phyloP scores from a whole-genome alignment of 2,329 filamentous ascomycete species.

The Blumeria graminis region DNA sequence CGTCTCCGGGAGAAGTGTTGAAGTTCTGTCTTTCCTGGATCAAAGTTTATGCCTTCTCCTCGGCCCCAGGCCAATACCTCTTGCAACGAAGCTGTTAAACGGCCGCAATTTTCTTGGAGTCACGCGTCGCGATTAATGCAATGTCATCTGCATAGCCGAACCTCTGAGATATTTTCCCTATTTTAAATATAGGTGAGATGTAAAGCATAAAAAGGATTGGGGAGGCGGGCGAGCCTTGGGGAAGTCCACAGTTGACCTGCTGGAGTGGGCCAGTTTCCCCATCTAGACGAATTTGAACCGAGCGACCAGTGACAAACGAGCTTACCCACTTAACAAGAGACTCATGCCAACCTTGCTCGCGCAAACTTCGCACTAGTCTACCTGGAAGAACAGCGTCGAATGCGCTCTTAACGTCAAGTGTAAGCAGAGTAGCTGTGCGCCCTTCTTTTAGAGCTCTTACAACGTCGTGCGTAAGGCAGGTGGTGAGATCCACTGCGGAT shows the following conservation, averaged over 20 bases:
- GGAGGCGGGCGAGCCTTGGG: neutral
- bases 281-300: neutral
- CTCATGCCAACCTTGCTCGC: neutral
- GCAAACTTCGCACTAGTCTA: neutral
- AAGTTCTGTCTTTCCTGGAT: neutral
- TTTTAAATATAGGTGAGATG: neutral
- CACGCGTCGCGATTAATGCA: neutral
- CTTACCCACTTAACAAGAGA: neutral
- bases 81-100: neutral
- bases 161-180: neutral
- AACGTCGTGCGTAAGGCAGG: neutral
- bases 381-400: neutral
- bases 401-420: neutral
- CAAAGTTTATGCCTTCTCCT: neutral
- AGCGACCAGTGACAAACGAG: neutral
- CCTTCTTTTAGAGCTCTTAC: neutral
- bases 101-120: neutral
- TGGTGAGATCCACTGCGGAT: neutral
- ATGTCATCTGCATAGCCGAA: neutral
- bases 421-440: neutral
- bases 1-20: neutral
- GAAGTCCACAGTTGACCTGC: neutral
- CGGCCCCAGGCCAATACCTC: neutral
- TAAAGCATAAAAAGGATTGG: constrained; percentile 1
- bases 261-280: neutral